Evolutionary conservation across 225 moss, liverwort and hornwort species (phyloP).

Genomic region (Marchantia polymorpha): DNA sequence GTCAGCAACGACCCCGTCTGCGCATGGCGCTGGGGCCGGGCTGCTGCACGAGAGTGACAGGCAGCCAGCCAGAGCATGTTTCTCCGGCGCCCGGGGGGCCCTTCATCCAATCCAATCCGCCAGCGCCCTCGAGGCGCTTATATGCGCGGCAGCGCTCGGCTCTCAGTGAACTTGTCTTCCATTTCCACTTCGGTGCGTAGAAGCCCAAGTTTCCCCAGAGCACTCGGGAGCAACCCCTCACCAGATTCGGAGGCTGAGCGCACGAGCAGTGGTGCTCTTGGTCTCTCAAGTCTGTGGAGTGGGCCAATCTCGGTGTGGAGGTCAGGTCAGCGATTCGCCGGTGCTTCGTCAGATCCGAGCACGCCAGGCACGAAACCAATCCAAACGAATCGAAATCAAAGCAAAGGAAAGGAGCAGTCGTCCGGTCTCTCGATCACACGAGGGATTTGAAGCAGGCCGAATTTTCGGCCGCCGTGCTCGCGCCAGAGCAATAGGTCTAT

Average conservation of each 20-base stretch:
- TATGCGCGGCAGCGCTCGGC: background rate
- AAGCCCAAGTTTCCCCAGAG: slow-evolving; percentile 15
- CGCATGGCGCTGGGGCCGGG: background rate
- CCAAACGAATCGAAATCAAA: background rate
- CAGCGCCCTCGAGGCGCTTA: background rate
- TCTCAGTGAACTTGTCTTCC: slow-evolving; percentile 16
- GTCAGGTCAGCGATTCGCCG: background rate
- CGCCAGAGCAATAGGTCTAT: background rate
- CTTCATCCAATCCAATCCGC: slow-evolving; percentile 18
- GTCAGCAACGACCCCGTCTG: background rate
- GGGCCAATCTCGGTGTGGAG: slow-evolving; percentile 21
- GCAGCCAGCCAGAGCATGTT: slow-evolving; percentile 9
- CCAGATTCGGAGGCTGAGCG: slow-evolving; percentile 21
- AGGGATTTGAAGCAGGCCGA: background rate
- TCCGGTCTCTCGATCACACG: background rate
- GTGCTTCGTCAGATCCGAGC: background rate
- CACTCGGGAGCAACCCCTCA: slow-evolving; percentile 20
- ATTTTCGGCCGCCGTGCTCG: background rate
- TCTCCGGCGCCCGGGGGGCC: background rate
- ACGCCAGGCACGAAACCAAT: background rate
- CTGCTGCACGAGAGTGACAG: slow-evolving; percentile 17
- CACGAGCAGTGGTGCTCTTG: slow-evolving; percentile 19
- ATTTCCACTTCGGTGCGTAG: slow-evolving; percentile 7
- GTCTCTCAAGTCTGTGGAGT: slow-evolving; percentile 24
- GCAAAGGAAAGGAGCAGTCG: background rate